Evolutionary conservation across 176 grass and related monocot genomes (phyloP), one percentile per base, ranked within the genome.

Genomic region (Cymbopogon citratus): DNA sequence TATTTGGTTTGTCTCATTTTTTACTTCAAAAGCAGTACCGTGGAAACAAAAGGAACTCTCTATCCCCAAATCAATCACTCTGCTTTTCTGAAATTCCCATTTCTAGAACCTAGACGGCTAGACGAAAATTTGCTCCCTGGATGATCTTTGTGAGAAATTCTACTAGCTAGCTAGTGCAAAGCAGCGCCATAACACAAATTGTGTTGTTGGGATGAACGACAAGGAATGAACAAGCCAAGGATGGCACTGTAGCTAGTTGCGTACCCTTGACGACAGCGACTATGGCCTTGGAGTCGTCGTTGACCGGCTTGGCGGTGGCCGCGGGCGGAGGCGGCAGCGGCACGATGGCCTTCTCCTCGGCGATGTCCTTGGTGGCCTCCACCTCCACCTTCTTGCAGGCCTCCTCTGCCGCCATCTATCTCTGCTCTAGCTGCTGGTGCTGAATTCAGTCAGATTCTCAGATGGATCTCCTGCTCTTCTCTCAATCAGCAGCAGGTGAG

Each of bases 351-450:
- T 90, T 90, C 83, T 86, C 88, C 79, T 83, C 88, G 60, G 88
- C 83, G 83, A 90, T 90, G 88, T 90, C 88, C 83, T 90, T 90
- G 66, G 88, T 78, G 14, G 82, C 43, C 70, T 89, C 87, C 73
- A 90, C 79, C 79, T 90, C 88, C 74, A 83, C 88, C 88, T 90
- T 86, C 83, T 82, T 86, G 0, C n/a, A n/a, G n/a, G 83, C 83
- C 41, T 90, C 79, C 12, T 65, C 83, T 0, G 79, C 83, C 59
- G 81, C 77, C 74, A 69, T 56, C 51, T 9, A 3, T 24, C 56
- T 60, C 8, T 59, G 51, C 8, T 51, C 45, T 56, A 54, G 18
- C 18, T n/a, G n/a, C 35, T 51, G 13, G 24, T 76, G 36, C 1
- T 34, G 31, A 0, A 34, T 2, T 71, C 14, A 25, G 27, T 3